These are phyloP conservation scores for Myriosclerotinia scirpicola DNA, from an alignment of 2,329 filamentous ascomycete species.

Conservation along the genomic window DNA sequence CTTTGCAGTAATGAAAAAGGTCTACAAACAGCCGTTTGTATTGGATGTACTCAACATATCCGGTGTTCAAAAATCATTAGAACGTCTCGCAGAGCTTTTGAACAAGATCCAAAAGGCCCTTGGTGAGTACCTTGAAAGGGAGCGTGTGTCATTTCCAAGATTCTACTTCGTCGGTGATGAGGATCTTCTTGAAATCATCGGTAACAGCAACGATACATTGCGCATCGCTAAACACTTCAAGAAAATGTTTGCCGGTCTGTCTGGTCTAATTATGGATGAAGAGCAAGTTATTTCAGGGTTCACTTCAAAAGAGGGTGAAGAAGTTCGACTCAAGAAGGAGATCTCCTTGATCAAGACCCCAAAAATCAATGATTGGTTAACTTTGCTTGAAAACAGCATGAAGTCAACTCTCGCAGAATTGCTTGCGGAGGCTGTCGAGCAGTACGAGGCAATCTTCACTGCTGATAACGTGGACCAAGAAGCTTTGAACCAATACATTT, in stretches of 20 bases:
- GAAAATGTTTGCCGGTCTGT: conserved; percentile 99
- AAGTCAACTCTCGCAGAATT: conserved; percentile 90
- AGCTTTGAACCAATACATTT: conserved; percentile 77
- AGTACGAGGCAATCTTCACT: conserved; percentile 77
- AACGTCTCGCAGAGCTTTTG: conserved; percentile 91
- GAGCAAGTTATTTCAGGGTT: conserved; percentile 87
- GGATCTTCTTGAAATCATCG: conserved; percentile 97
- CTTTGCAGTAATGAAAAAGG: conserved; percentile 98
- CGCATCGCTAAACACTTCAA: conserved; percentile 98
- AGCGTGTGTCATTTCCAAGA: conserved; percentile 93
- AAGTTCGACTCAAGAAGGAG: conserved; percentile 81
- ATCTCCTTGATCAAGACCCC: conserved; percentile 93
- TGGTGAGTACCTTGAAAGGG: conserved; percentile 96
- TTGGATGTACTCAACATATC: conserved; percentile 95
- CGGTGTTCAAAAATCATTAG: conserved; percentile 92
- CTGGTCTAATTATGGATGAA: conserved; percentile 86
- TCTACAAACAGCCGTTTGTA: conserved; percentile 93
- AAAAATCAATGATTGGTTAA: conserved; percentile 98
- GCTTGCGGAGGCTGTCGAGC: conserved; percentile 79
- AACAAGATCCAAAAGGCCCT: conserved; percentile 99
- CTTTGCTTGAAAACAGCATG: conserved; percentile 88
- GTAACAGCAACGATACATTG: conserved; percentile 95
- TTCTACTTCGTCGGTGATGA: conserved; percentile 99
- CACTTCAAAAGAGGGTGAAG: conserved; percentile 92
- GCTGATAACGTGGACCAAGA: conserved; percentile 67